Base-by-base conservation (phyloP, 2,329 filamentous ascomycete genomes). In the Ophiostoma quercus region DNA sequence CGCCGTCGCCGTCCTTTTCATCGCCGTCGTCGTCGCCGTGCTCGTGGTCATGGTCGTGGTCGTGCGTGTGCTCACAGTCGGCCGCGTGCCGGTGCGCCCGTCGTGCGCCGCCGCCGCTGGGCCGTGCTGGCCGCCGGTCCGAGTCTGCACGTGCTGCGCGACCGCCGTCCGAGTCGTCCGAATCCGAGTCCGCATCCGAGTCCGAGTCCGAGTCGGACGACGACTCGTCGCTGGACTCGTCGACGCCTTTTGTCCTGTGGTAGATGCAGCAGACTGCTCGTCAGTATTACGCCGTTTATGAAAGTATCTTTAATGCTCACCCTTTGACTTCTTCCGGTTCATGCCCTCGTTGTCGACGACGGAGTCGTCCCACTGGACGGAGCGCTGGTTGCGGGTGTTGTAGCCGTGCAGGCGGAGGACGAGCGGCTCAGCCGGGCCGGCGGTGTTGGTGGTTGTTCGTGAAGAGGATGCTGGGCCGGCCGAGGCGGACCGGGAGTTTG, bases 201-300 rank as follows among this genome's bases (percentile, higher is more conserved):
- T 88, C 86, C 0, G 84, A 85, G 62, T 84, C 83, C 2, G 80
- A 81, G 41, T 84, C 83, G 7, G 82, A 88, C 29, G 83, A 84
- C 2, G 85, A 87, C 67, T 90, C 87, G 74, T 88, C 87, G 74
- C 90, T 93, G 41, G 91, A 95, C 78, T 98, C 94, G 77, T 91
- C 92, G 3, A 92, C 88, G 12, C 84, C 87, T 74, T 90, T 91
- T 7, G 92, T 89, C 72, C 91, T 91, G 81, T 97, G 94, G 81
- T 97, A 99, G 79, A 99, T 99, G 79, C 95, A 99, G 85, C 95
- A 99, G n/a, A 98, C 95, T 96, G 72, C 1, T 41, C n/a, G 69
- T 70, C 32, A 67, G 41, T 11, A 22, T 11, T 25, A 5, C n/a
- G 5, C 5, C 22, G 22, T 60, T 29, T 29, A 1, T 2, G 9